Conservation (phyloP, 2,329 filamentous ascomycete species). For the Capronia epimyces region DNA sequence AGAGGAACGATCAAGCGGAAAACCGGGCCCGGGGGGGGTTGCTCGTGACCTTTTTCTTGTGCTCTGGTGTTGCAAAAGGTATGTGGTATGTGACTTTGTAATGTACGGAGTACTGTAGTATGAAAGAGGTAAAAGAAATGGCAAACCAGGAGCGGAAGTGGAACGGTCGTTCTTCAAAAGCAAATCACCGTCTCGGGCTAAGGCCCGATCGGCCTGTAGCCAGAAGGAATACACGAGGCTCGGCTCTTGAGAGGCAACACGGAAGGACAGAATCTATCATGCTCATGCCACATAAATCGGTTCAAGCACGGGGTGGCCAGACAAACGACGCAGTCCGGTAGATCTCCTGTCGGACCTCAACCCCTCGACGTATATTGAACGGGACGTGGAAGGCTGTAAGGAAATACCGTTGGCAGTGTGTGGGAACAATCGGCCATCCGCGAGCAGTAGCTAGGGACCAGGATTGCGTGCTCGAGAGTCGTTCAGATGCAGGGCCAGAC, state of each 20-base stretch:
- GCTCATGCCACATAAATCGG: too few relatives aligned
- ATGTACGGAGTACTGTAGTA: not conserved
- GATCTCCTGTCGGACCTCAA: too few relatives aligned
- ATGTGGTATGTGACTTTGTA: not conserved
- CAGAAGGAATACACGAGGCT: too few relatives aligned
- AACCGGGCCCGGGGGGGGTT: too few relatives aligned
- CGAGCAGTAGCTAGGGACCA: not conserved
- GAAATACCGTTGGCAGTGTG: too few relatives aligned
- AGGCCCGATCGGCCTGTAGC: not conserved
- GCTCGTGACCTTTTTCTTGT: not conserved
- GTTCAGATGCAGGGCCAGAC: not conserved
- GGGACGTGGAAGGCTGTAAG: too few relatives aligned
- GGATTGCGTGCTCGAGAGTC: not conserved
- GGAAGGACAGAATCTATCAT: too few relatives aligned
- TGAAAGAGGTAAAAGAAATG: not conserved
- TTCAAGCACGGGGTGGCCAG: not conserved
- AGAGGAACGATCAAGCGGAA: too few relatives aligned
- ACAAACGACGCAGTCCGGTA: not conserved
- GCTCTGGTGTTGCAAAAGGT: not conserved
- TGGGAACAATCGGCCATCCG: too few relatives aligned
- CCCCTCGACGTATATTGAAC: too few relatives aligned
- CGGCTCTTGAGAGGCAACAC: too few relatives aligned
- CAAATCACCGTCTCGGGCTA: not conserved
- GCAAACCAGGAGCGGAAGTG: not conserved
- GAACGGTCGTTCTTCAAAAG: not conserved